Evolutionary conservation across 441 rosid species (phyloP).

Genomic region (Manihot esculenta): DNA sequence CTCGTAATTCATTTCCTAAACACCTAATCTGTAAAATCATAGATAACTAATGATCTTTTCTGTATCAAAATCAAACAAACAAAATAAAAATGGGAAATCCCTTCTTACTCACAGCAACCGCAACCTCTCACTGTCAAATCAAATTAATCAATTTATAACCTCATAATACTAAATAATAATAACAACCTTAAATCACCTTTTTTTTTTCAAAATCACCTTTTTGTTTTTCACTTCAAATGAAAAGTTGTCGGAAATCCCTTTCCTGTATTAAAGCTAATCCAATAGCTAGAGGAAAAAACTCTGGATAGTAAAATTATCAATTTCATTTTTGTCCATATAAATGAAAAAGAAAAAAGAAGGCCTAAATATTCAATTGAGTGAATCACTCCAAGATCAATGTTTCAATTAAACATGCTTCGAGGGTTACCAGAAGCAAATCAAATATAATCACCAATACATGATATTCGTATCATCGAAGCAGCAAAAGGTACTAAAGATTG

Average conservation of each 20-base stretch:
- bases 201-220: too few relatives aligned
- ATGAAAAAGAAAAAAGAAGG: background rate
- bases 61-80: background rate
- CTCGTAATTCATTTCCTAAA: background rate
- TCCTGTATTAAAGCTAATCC: too few relatives aligned
- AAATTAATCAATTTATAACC: background rate
- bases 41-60: background rate
- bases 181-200: too few relatives aligned
- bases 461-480: background rate
- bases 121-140: background rate
- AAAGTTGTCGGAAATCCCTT: too few relatives aligned
- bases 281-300: too few relatives aligned
- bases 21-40: background rate
- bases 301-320: too few relatives aligned
- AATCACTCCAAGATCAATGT: background rate
- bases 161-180: too few relatives aligned
- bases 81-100: background rate
- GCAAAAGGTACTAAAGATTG: background rate
- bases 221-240: too few relatives aligned
- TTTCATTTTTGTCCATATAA: background rate
- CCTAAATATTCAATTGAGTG: background rate
- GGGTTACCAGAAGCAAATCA: background rate
- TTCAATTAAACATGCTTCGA: background rate
- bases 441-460: background rate
- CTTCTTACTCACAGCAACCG: background rate